Evolutionary conservation across 2,329 filamentous ascomycete genomes (phyloP).

Genomic region (Xylaria hypoxylon): DNA sequence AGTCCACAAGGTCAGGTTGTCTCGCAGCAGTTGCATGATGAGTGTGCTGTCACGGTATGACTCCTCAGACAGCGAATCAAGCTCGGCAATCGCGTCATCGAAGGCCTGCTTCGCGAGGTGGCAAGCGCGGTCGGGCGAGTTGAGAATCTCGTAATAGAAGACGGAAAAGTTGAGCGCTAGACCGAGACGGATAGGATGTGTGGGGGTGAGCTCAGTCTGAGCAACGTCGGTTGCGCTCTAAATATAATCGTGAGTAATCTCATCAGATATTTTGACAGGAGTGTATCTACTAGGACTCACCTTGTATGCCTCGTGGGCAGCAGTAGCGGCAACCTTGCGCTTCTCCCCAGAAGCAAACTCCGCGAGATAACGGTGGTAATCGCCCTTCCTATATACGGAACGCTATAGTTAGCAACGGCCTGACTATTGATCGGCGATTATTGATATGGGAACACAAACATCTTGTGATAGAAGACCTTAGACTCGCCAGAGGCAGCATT

Average conservation of each 20-base stretch:
- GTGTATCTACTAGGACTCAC: conserved; percentile 61
- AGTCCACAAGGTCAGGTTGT: conserved; percentile 98
- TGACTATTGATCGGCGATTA: conserved; percentile 20
- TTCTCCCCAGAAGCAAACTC: conserved; percentile 95
- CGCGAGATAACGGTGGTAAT: conserved; percentile 95
- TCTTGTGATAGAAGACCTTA: conserved; percentile 99
- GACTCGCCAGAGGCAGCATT: conserved; percentile 97
- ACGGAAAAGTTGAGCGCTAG: conserved; percentile 99
- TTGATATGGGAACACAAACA: conserved; percentile 70
- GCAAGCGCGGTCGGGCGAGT: conserved; percentile 97
- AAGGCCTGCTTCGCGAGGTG: conserved; percentile 99
- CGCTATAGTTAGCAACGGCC: conserved; percentile 27
- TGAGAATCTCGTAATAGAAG: conserved; percentile 99
- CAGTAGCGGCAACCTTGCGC: conserved; percentile 87
- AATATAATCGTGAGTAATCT: conserved; percentile 39
- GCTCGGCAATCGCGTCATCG: conserved; percentile 97
- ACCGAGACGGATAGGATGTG: conserved; percentile 97
- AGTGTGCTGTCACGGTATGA: conserved; percentile 99
- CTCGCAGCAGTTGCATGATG: conserved; percentile 98
- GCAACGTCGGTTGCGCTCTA: conserved; percentile 98
- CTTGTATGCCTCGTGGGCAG: conserved; percentile 97
- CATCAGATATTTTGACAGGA: not conserved
- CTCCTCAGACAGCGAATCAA: conserved; percentile 97
- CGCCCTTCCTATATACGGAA: conserved; percentile 79
- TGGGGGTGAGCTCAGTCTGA: conserved; percentile 96